phyloP scores from a whole-genome alignment of 768 basidiomycete species.

The Podaxis sp. region DNA sequence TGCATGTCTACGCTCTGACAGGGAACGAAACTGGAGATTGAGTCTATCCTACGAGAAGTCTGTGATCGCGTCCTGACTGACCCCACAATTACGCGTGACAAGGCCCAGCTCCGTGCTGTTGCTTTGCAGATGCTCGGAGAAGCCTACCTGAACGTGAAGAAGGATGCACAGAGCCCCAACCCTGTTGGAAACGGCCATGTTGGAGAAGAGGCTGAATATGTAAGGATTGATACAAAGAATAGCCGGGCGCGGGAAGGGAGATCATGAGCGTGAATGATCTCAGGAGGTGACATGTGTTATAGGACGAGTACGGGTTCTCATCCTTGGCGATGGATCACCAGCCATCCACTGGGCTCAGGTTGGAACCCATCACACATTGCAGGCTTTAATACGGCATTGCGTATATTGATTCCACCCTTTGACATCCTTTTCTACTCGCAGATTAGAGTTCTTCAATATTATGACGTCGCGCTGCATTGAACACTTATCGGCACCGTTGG shows the following conservation, averaged over 20 bases:
- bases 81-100: slow-evolving; percentile 47
- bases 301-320: neutral
- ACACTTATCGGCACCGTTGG: too few species aligned
- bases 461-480: neutral
- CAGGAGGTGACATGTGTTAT: neutral
- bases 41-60: slow-evolving; percentile 84
- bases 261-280: neutral
- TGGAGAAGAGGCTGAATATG: slow-evolving; percentile 75
- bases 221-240: slow-evolving; percentile 72
- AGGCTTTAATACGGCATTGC: too few species aligned
- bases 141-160: slow-evolving; percentile 68
- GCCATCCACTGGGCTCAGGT: too few species aligned
- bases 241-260: slow-evolving; percentile 44
- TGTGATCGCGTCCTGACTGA: slow-evolving; percentile 80
- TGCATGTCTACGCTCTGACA: slow-evolving; percentile 23
- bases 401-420: neutral
- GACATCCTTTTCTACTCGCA: neutral
- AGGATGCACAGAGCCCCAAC: slow-evolving; percentile 42
- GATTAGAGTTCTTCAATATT: neutral
- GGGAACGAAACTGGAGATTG: slow-evolving; percentile 91
- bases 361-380: too few species aligned
- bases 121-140: slow-evolving; percentile 85
- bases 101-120: slow-evolving; percentile 71
- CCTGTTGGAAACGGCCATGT: slow-evolving; percentile 9
- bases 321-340: too few species aligned